Conservation (phyloP, 192 early-diverging fungal species). For the Linderina pennispora region DNA sequence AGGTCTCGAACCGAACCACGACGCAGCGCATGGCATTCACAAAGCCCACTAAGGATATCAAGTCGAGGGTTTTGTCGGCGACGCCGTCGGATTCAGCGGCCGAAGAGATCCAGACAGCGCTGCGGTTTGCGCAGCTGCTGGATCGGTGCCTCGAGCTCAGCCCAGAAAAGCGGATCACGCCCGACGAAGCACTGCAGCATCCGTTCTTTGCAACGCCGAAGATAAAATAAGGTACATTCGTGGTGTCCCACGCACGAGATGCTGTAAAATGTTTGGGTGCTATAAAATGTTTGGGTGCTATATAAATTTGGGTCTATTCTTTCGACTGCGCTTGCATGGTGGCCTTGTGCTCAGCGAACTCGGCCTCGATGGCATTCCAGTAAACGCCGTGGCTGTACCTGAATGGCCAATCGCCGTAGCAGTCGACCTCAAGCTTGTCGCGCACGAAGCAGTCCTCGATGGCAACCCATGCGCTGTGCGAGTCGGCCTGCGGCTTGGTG, state of each 20-base stretch:
- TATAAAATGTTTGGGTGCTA: no score
- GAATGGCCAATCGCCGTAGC: slow-evolving; percentile 68
- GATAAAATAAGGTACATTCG: background rate
- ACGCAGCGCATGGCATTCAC: slow-evolving; percentile 58
- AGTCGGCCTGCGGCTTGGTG: slow-evolving; percentile 1
- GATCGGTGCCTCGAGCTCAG: slow-evolving; percentile 76
- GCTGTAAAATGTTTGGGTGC: no score
- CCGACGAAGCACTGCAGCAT: slow-evolving; percentile 79
- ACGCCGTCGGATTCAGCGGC: slow-evolving; percentile 34
- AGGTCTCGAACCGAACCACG: slow-evolving; percentile 62
- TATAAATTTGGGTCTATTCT: no score
- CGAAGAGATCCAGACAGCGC: slow-evolving; percentile 45
- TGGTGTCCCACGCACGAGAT: no score
- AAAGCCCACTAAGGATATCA: slow-evolving; percentile 68
- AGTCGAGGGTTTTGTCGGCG: slow-evolving; percentile 55
- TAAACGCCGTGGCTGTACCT: slow-evolving; percentile 62
- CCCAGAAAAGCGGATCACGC: slow-evolving; percentile 85
- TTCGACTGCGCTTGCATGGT: slow-evolving; percentile 9
- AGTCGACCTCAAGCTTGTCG: slow-evolving; percentile 54
- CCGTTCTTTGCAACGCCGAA: slow-evolving; percentile 62
- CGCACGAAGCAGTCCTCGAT: slow-evolving; percentile 36
- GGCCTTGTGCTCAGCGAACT: slow-evolving; percentile 37
- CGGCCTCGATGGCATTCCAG: slow-evolving; percentile 51
- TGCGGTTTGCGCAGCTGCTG: slow-evolving; percentile 74
- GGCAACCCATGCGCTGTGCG: slow-evolving; percentile 32